phyloP scores from a whole-genome alignment of 2,329 filamentous ascomycete species.

The Plectosphaerella cucumerina region DNA sequence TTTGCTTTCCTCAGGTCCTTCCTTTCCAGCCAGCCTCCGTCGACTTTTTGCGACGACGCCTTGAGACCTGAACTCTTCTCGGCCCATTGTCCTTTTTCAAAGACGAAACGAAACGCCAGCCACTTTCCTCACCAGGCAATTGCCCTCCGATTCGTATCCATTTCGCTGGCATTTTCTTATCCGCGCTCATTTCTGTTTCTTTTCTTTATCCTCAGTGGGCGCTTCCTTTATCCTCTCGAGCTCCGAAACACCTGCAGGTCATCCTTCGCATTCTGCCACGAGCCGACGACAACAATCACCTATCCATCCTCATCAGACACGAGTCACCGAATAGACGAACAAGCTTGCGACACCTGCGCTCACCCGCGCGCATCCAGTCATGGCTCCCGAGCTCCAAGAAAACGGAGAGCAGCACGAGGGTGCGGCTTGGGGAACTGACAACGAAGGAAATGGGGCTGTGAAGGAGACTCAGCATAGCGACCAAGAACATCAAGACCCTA shows the following conservation, averaged over 20 bases:
- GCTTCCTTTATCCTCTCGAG: too few relatives aligned
- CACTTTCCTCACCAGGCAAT: too few relatives aligned
- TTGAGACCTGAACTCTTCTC: neutral
- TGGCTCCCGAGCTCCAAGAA: constrained; percentile 12
- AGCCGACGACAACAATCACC: too few relatives aligned
- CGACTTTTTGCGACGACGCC: neutral
- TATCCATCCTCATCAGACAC: too few relatives aligned
- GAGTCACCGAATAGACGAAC: neutral
- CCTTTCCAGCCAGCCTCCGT: neutral
- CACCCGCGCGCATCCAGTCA: neutral
- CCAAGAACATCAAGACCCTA: constrained; percentile 46
- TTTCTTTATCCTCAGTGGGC: too few relatives aligned
- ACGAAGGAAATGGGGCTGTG: constrained; percentile 49
- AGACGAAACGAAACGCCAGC: too few relatives aligned
- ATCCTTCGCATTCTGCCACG: neutral
- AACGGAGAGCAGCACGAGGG: constrained; percentile 26
- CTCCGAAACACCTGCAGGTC: neutral
- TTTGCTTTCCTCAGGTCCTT: too few relatives aligned
- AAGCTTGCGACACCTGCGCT: neutral
- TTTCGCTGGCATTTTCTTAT: too few relatives aligned
- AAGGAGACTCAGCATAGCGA: constrained; percentile 54
- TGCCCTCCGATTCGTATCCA: too few relatives aligned
- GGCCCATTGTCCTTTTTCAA: neutral
- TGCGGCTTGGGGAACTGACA: constrained; percentile 47
- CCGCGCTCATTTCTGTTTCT: too few relatives aligned